Evolutionary conservation across 106 monocot genomes (phyloP), one percentile per base, ranked within the genome.

Genomic region (Dioscorea zingiberensis): DNA sequence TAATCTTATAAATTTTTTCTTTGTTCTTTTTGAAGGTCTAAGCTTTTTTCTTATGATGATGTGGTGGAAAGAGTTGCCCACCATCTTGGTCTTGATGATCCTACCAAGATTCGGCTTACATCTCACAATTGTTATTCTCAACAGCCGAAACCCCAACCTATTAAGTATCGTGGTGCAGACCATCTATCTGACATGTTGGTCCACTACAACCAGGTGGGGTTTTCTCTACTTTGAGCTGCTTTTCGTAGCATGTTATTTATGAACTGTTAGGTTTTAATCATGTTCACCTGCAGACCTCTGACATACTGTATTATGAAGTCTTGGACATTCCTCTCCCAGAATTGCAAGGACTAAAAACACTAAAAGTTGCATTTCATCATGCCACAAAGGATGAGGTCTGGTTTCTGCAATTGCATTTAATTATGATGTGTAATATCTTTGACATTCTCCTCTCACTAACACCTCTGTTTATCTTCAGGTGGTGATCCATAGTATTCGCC

Each of bases 341-440:
- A 65, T 74, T 98, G 74, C 89, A 98, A 76, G 81, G 88, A 47
- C 60, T 98, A 44, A 98, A 98, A 81, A 92, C 92, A 61, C 74
- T 98, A 59, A 98, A 98, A 74, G 92, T 98, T 81, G 97, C 91
- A 75, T 98, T 98, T 63, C 88, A 98, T 73, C 88, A 86, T 86
- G 76, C 92, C 58, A 84, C 89, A 24, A 98, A 98, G 64, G 88
- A 92, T 69, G 92, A 98, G 80, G 97, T 93, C 24, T 3, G 72
- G 9, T 38, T 38, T 6, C 38, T 38, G 38, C 3, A 0, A 0
- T 38, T 38, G 38, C 10, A 38, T 38, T 6, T 38, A 38, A 8
- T 1, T 38, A 0, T 10, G 10, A 10, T 38, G 0, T 1, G 6
- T 38, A 38, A 6, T 38, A 2, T 38, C 0, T 8, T 38, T 38